Base-by-base conservation (phyloP, 768 basidiomycete genomes). In the Harrya chromipes region DNA sequence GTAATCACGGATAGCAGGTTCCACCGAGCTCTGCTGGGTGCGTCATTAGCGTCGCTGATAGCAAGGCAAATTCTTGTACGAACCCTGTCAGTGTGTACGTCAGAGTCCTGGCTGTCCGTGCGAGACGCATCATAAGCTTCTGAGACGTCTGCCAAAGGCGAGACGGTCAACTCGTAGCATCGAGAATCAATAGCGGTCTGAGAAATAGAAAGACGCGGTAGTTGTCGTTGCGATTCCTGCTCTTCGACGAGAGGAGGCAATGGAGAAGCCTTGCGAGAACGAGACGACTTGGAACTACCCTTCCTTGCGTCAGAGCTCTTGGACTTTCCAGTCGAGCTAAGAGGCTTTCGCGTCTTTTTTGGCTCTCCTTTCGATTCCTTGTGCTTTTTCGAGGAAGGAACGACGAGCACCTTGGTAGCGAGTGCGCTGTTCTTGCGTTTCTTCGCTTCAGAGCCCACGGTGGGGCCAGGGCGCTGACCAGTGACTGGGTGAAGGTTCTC, bases 401-500 rank as follows among this genome's bases (percentile, higher is more conserved):
- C 51, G 23, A 72, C 48, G 49, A 69, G 68, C 2, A 72, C 59
- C 63, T 87, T 87, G 36, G 79, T 77, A 20, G 77, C 70, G 41
- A 86, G 79, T 0, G 77, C 79, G 40, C 66, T 68, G 0, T 80
- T 83, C 64, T 86, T 86, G 45, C 85, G 78, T 63, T 87, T 87
- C 71, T 86, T 87, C 7, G 66, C 65, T 24, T 69, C 63, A 16
- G 69, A 65, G 47, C 53, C 61, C 6, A 55, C 57, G 14, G 70
- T 60, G 16, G 74, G 60, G 31, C 72, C 77, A 3, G 82, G 67
- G 33, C 79, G 81, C 51, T 79, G 76, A 6, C 88, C 88, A 4
- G 88, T 90, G 58, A 84, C 54, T 39, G 88, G 88, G 65, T 90
- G 77, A 38, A 83, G 72, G 63, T 90, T 90, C 70, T 90, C 88